phyloP scores from a whole-genome alignment of 495 filamentous ascomycete species.

The Neurospora sp. region DNA sequence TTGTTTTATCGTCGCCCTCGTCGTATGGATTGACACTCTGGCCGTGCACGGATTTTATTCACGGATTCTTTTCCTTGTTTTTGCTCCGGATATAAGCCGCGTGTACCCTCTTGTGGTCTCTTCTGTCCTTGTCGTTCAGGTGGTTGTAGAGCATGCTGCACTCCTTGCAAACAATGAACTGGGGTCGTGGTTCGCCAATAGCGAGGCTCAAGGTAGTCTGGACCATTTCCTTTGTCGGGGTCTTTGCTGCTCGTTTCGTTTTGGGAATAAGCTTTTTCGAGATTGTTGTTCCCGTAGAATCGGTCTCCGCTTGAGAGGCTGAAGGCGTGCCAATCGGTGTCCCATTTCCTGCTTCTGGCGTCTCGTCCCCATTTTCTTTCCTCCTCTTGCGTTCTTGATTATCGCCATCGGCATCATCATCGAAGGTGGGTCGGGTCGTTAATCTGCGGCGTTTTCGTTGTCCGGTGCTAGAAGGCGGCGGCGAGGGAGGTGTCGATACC shows the following conservation, averaged over 20 bases:
- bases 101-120: conserved; percentile 32
- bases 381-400: not conserved
- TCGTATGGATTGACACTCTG: too few species aligned
- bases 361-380: not conserved
- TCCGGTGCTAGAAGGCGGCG: conserved; percentile 3
- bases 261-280: not conserved
- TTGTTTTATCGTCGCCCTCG: too few species aligned
- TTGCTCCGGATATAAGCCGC: conserved; percentile 12
- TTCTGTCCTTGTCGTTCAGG: conserved; percentile 34
- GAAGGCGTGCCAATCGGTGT: not conserved
- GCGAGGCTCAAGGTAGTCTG: conserved; percentile 36
- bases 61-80: not conserved
- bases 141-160: conserved; percentile 39
- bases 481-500: conserved; percentile 13
- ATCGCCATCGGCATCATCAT: not conserved
- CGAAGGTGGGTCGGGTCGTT: conserved; percentile 18
- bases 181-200: conserved; percentile 17
- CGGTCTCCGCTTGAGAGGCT: not conserved
- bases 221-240: conserved; percentile 19
- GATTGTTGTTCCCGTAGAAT: not conserved
- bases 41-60: not conserved
- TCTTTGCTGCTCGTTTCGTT: conserved; percentile 6
- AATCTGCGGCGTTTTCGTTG: conserved; percentile 25
- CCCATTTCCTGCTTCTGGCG: not conserved
- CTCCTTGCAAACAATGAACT: conserved; percentile 33